phyloP scores from a whole-genome alignment of 768 basidiomycete genomes.

The Pleurotus ostreatus region DNA sequence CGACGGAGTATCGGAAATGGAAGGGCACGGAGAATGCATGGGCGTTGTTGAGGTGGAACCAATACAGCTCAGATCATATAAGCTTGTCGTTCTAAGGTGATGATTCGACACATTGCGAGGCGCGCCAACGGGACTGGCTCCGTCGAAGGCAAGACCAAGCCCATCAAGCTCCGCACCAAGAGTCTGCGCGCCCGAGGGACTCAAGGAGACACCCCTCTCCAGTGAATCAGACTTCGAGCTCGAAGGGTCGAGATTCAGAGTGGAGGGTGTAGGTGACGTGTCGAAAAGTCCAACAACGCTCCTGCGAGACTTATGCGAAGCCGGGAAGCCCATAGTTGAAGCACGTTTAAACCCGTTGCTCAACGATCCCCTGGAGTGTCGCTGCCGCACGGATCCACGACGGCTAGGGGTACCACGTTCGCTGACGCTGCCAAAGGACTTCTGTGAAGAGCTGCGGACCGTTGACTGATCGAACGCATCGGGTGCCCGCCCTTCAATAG shows the following conservation, averaged over 20 bases:
- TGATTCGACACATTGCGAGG: slow-evolving; percentile 28
- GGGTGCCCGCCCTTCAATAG: slow-evolving; percentile 28
- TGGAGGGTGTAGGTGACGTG: slow-evolving; percentile 32
- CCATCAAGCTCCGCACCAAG: slow-evolving; percentile 1
- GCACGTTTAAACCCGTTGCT: slow-evolving; percentile 4
- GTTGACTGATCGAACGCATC: slow-evolving; percentile 1
- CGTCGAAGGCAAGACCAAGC: slow-evolving; percentile 9
- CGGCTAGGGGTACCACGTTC: slow-evolving; percentile 4
- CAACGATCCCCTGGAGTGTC: background rate
- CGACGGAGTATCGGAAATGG: slow-evolving; percentile 15
- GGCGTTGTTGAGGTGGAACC: slow-evolving; percentile 30
- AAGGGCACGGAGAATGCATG: slow-evolving; percentile 30
- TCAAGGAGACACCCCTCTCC: background rate
- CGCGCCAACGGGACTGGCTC: slow-evolving; percentile 27
- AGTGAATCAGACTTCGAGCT: slow-evolving; percentile 3
- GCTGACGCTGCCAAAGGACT: background rate
- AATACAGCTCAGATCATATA: slow-evolving; percentile 46
- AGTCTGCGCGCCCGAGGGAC: background rate
- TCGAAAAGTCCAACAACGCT: slow-evolving; percentile 66
- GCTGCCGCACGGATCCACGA: background rate
- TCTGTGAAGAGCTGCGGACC: slow-evolving; percentile 10
- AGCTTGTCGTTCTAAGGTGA: slow-evolving; percentile 51
- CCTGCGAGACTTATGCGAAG: slow-evolving; percentile 32
- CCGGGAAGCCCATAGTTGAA: background rate
- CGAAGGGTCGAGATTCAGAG: slow-evolving; percentile 18